phyloP scores from a whole-genome alignment of 345 rosid species.

The Syzygium grande region DNA sequence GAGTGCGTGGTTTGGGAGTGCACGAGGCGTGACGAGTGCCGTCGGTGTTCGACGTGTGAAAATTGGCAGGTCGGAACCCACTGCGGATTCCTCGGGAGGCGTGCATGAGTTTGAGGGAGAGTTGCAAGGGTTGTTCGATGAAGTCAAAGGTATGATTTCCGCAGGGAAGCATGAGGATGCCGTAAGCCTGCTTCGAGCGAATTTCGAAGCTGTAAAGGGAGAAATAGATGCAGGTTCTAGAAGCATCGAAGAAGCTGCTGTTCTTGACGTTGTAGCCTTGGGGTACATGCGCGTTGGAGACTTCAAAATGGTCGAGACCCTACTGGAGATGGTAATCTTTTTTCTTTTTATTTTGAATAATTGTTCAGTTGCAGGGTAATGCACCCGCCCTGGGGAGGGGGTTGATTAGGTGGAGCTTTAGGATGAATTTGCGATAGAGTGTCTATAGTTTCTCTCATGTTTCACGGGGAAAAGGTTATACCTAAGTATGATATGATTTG shows the following conservation, averaged over 20 bases:
- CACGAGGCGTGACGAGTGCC: background rate
- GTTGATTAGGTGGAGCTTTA: background rate
- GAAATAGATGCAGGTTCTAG: slow-evolving; percentile 45
- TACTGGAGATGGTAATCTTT: slow-evolving; percentile 47
- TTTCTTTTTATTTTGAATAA: background rate
- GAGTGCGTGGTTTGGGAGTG: background rate
- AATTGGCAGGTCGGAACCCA: background rate
- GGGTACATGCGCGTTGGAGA: slow-evolving; percentile 74
- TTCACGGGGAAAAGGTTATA: background rate
- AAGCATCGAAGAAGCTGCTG: slow-evolving; percentile 72
- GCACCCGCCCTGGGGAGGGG: background rate
- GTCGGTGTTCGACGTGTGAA: background rate
- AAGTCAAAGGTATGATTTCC: slow-evolving; percentile 54
- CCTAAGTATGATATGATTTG: background rate
- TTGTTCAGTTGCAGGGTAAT: background rate
- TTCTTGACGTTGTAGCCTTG: slow-evolving; percentile 68
- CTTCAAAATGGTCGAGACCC: slow-evolving; percentile 30
- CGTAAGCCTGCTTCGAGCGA: slow-evolving; percentile 67
- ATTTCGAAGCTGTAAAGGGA: slow-evolving; percentile 62
- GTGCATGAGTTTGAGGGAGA: slow-evolving; percentile 49
- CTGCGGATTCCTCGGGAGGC: slow-evolving; percentile 2
- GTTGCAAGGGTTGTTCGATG: slow-evolving; percentile 59
- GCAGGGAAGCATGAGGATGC: slow-evolving; percentile 57
- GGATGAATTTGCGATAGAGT: background rate
- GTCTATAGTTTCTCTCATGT: background rate